Evolutionary conservation across 2,329 filamentous ascomycete species (phyloP), one percentile per base, ranked within the genome.

Genomic region (Monilinia fructicola): DNA sequence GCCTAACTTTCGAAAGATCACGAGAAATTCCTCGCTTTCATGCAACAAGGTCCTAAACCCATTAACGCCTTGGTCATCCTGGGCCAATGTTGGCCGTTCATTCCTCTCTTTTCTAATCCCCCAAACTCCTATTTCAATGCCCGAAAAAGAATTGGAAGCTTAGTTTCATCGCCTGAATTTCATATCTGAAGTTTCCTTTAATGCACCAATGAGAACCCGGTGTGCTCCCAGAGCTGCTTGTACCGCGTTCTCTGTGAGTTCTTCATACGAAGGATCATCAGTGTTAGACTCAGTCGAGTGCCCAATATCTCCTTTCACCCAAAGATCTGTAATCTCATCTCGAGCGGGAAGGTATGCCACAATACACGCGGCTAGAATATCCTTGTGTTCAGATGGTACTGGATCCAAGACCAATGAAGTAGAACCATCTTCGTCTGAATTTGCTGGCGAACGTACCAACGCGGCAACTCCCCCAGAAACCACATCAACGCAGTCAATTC

Each of bases 401-500:
- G 93, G 93, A 76, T 98, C 94, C 58, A 97, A 80, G 31, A 97
- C 84, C 68, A 90, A 80, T 26, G 80, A 75, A 9, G 82, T 76
- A 44, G 74, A 69, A 26, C 75, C 72, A 35, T 73, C 71, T 61
- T 76, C 72, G 68, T 74, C 67, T 71, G 76, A 42, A 74, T 71
- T 66, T 76, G 76, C n/a, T 55, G 76, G 74, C 67, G 74, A 78
- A 70, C 78, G 76, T 18, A 95, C 88, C 58, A 96, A 78, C 4
- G 92, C 94, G 40, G 94, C 93, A 52, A 98, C 92, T 38, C 95
- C 95, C 12, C 93, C 95, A 40, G 90, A 87, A 23, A 97, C 89
- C 42, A 94, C 85, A 79, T 97, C 95, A 58, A 98, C 89, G 76
- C 93, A 97, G 76, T 99, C 95, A 69, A 99, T 97, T 11, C 93